Evolutionary conservation across 148 eudicot species (phyloP).

Genomic region (Rheum nobile): DNA sequence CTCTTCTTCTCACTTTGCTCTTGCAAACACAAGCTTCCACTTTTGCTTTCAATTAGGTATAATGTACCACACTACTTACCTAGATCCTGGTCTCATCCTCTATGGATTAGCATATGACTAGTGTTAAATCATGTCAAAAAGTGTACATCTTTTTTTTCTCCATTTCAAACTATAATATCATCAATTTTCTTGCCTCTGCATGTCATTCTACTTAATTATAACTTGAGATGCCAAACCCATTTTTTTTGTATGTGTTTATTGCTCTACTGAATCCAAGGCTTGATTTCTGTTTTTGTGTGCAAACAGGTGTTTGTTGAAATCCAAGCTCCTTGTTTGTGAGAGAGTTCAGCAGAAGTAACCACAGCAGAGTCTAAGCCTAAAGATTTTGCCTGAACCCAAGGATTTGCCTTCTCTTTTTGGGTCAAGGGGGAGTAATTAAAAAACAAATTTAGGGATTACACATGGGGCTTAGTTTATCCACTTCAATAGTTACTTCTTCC

Average conservation of each 20-base stretch:
- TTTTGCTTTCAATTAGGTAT: neutral
- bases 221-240: neutral
- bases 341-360: neutral
- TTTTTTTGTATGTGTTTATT: neutral
- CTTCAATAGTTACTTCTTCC: neutral
- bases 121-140: neutral
- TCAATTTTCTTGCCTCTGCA: neutral
- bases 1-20: constrained; percentile 7
- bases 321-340: neutral
- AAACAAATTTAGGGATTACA: neutral
- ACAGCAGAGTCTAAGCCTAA: neutral
- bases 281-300: neutral
- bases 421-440: neutral
- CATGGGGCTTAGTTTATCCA: constrained; percentile 3
- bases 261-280: neutral
- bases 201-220: neutral
- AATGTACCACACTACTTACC: neutral
- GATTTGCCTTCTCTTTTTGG: neutral
- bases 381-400: too few species aligned
- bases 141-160: neutral
- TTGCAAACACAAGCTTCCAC: constrained; percentile 1
- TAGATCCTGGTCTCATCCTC: neutral
- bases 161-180: neutral
- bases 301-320: neutral
- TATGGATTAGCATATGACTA: neutral